These are phyloP conservation scores for Leccinum ochraceum DNA, from an alignment of 768 basidiomycete species.

Conservation along the genomic window DNA sequence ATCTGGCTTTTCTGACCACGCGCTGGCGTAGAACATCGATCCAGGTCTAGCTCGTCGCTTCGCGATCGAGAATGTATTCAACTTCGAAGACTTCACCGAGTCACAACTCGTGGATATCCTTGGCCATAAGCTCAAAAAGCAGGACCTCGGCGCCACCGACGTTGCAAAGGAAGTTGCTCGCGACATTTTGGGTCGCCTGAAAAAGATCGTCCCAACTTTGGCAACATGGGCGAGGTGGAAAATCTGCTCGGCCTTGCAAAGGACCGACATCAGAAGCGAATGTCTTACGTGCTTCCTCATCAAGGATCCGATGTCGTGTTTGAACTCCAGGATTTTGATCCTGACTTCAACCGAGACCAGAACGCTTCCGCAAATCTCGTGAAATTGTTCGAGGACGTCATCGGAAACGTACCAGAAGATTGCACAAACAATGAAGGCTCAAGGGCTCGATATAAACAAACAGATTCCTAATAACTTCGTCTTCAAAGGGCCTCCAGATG, in stretches of 20 bases:
- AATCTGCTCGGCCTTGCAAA: slow-evolving; percentile 58
- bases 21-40: slow-evolving; percentile 57
- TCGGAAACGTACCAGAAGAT: slow-evolving; percentile 62
- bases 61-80: slow-evolving; percentile 66
- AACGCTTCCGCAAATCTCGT: slow-evolving; percentile 51
- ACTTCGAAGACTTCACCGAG: slow-evolving; percentile 65
- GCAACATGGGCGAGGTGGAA: slow-evolving; percentile 65
- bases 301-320: slow-evolving; percentile 32
- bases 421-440: slow-evolving; percentile 41
- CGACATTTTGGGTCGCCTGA: slow-evolving; percentile 39
- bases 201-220: slow-evolving; percentile 56
- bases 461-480: slow-evolving; percentile 64
- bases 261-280: slow-evolving; percentile 44
- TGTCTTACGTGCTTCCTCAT: slow-evolving; percentile 23
- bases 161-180: slow-evolving; percentile 58
- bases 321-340: slow-evolving; percentile 60
- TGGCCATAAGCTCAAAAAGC: slow-evolving; percentile 54
- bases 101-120: slow-evolving; percentile 53
- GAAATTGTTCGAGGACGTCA: slow-evolving; percentile 61
- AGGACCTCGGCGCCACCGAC: slow-evolving; percentile 57
- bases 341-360: slow-evolving; percentile 51
- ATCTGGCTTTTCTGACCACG: neutral
- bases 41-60: slow-evolving; percentile 67
- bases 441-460: slow-evolving; percentile 44
- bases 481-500: slow-evolving; percentile 74